Evolutionary conservation across 441 rosid species (phyloP).

Genomic region (Mallotus repandus): DNA sequence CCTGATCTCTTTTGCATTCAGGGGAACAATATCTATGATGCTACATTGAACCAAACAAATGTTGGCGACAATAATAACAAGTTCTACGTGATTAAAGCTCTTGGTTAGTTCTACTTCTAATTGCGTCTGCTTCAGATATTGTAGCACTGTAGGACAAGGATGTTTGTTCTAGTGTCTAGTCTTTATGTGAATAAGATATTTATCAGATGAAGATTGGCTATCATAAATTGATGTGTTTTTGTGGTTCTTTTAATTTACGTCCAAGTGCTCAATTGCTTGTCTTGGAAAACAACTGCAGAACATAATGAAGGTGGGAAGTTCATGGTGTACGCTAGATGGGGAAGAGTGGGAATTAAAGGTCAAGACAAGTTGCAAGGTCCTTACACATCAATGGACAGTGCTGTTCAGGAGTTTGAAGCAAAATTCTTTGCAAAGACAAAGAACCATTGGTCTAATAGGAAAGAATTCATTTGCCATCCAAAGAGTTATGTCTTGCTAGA

Average conservation of each 20-base stretch:
- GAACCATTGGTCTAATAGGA: constrained; percentile 55
- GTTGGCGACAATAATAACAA: not conserved
- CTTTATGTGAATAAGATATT: too few relatives aligned
- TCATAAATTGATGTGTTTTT: not conserved
- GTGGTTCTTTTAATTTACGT: not conserved
- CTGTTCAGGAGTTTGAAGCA: constrained; percentile 46
- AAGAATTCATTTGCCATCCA: constrained; percentile 47
- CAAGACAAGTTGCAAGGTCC: constrained; percentile 71
- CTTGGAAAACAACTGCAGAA: constrained; percentile 36
- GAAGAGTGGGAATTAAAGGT: constrained; percentile 76
- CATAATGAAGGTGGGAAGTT: constrained; percentile 49
- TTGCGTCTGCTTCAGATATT: too few relatives aligned
- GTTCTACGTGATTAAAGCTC: not conserved
- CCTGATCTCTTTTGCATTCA: not conserved
- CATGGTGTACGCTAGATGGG: constrained; percentile 65
- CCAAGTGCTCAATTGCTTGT: not conserved
- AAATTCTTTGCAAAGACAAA: constrained; percentile 66
- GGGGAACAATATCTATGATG: not conserved
- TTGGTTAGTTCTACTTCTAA: not conserved
- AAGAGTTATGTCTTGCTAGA: constrained; percentile 66
- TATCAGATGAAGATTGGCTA: too few relatives aligned
- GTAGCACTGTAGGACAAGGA: too few relatives aligned
- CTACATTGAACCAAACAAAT: constrained; percentile 1
- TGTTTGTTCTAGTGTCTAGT: too few relatives aligned
- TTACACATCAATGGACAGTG: constrained; percentile 45